Conservation (phyloP, 2,329 filamentous ascomycete genomes). For the Blastomyces gilchristii region DNA sequence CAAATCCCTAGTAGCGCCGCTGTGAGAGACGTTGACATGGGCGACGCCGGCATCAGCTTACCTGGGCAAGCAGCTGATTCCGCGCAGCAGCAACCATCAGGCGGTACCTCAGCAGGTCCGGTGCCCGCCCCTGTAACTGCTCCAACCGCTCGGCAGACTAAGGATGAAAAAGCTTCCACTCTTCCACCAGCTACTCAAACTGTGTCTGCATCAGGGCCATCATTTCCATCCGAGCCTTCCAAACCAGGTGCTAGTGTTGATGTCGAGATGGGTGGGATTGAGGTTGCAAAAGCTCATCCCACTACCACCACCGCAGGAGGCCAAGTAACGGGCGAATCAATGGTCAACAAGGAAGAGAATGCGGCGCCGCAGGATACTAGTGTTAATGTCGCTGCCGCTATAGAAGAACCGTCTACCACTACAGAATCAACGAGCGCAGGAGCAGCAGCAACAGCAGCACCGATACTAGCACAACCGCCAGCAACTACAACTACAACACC, state of each 20-base stretch:
- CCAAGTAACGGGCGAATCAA: conserved; percentile 57
- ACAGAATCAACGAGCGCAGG: neutral
- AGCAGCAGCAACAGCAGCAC: conserved; percentile 11
- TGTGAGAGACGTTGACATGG: conserved; percentile 21
- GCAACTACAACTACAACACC: conserved; percentile 13
- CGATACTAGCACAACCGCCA: neutral
- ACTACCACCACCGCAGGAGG: conserved; percentile 27
- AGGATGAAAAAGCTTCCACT: neutral
- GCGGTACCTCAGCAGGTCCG: neutral
- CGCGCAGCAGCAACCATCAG: neutral
- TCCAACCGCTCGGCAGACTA: conserved; percentile 1
- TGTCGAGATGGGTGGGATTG: conserved; percentile 50
- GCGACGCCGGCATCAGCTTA: conserved; percentile 15
- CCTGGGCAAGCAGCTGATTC: neutral
- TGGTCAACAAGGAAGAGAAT: conserved; percentile 54
- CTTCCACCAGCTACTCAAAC: neutral
- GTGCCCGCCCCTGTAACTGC: neutral
- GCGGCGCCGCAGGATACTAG: conserved; percentile 13
- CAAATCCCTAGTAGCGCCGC: neutral
- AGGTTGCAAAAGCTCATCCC: conserved; percentile 29
- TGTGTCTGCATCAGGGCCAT: conserved; percentile 30
- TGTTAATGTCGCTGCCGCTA: neutral
- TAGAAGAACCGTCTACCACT: conserved; percentile 6
- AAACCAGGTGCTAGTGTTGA: conserved; percentile 20
- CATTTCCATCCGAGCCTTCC: conserved; percentile 11